Evolutionary conservation across 2,329 filamentous ascomycete species (phyloP).

Genomic region (Verticillium nonalfalfae): DNA sequence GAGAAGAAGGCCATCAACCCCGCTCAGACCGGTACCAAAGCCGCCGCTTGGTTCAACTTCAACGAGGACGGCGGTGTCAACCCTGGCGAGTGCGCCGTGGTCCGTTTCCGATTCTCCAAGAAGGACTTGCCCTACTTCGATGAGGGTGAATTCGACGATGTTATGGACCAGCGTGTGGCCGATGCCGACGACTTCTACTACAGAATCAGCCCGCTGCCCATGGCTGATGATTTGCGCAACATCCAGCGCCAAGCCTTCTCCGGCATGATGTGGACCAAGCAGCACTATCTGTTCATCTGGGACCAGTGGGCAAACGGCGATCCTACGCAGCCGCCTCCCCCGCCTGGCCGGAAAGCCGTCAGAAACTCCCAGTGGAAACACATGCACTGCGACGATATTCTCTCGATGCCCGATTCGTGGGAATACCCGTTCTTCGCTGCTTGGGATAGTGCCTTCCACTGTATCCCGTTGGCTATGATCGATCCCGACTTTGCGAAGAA

Average conservation of each 20-base stretch:
- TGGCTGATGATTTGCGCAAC: slow-evolving; percentile 88
- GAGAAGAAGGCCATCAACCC: slow-evolving; percentile 82
- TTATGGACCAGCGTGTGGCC: slow-evolving; percentile 77
- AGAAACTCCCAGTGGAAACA: slow-evolving; percentile 92
- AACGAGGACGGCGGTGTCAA: slow-evolving; percentile 82
- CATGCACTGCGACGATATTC: slow-evolving; percentile 87
- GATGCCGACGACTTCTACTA: slow-evolving; percentile 97
- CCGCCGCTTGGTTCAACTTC: slow-evolving; percentile 86
- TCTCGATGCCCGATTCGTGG: slow-evolving; percentile 98
- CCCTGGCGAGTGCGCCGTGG: slow-evolving; percentile 89
- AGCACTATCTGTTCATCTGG: slow-evolving; percentile 95
- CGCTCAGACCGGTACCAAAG: slow-evolving; percentile 74
- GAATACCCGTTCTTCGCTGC: slow-evolving; percentile 97
- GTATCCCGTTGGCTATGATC: slow-evolving; percentile 92
- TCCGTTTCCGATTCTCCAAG: slow-evolving; percentile 82
- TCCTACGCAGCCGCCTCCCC: slow-evolving; percentile 80
- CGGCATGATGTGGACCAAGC: slow-evolving; percentile 98
- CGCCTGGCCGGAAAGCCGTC: slow-evolving; percentile 69
- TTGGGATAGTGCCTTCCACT: slow-evolving; percentile 97
- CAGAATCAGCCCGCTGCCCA: slow-evolving; percentile 84
- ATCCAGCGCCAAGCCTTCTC: slow-evolving; percentile 92
- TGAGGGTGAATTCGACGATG: slow-evolving; percentile 86
- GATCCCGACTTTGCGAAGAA: slow-evolving; percentile 98
- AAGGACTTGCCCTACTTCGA: slow-evolving; percentile 74
- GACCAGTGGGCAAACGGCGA: slow-evolving; percentile 97